Conservation (phyloP, 192 early-diverging fungal genomes). For the Mortierella claussenii region DNA sequence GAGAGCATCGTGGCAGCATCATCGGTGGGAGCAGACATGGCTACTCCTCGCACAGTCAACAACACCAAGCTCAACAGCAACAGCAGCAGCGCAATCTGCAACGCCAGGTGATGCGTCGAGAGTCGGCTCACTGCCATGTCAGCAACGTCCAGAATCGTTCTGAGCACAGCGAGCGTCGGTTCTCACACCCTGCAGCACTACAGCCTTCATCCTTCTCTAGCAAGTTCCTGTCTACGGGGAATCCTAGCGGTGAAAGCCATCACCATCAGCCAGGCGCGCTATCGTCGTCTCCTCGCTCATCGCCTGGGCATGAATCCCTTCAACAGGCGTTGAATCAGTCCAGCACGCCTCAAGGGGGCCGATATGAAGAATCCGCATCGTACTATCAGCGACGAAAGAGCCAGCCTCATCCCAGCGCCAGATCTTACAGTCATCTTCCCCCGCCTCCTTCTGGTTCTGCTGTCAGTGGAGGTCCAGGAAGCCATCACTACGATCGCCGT, state of each 20-base stretch:
- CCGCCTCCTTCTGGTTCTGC: constrained; percentile 11
- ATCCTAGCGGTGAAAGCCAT: not conserved
- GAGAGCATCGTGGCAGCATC: constrained; percentile 9
- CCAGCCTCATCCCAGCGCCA: constrained; percentile 21
- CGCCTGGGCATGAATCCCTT: constrained; percentile 12
- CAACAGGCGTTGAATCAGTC: not conserved
- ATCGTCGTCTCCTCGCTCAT: constrained; percentile 13
- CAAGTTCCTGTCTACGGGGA: constrained; percentile 2
- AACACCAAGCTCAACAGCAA: constrained; percentile 17
- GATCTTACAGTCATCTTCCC: constrained; percentile 9
- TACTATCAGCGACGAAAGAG: constrained; percentile 41
- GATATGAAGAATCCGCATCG: constrained; percentile 14
- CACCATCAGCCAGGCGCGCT: too few species aligned
- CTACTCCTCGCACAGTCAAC: constrained; percentile 6
- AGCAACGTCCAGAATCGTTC: not conserved
- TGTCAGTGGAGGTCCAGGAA: too few species aligned
- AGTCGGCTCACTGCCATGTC: constrained; percentile 17
- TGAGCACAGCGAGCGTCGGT: constrained; percentile 16
- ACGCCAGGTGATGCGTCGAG: constrained; percentile 23
- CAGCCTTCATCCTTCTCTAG: constrained; percentile 8
- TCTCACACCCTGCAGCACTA: constrained; percentile 22
- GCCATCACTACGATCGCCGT: constrained; percentile 22
- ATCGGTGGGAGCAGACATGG: not conserved
- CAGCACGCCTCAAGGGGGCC: constrained; percentile 4
- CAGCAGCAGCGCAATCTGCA: constrained; percentile 14